Evolutionary conservation across 2,329 filamentous ascomycete genomes (phyloP), one percentile per base, ranked within the genome.

Genomic region (Aphanocladium album): DNA sequence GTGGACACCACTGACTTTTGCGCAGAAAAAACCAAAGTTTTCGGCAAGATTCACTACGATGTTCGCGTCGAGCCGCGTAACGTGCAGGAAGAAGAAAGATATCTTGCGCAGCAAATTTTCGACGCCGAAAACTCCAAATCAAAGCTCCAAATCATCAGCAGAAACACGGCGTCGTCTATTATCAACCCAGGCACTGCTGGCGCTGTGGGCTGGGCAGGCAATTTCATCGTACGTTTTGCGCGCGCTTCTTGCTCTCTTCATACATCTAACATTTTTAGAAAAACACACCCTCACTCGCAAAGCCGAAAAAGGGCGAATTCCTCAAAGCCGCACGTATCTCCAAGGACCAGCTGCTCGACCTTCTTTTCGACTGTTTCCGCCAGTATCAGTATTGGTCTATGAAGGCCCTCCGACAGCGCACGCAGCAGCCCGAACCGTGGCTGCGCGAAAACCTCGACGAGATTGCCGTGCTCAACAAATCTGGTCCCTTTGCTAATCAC

Each of bases 351-450:
- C 86, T 99, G 64, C 78, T 96, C 76, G 93, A 97, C 76, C 83
- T 85, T 65, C 87, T 99, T 63, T 92, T 93, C 79, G 78, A 83
- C 53, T 89, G 88, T 71, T 99, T 97, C 85, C 85, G 88, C 60
- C 80, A 89, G 69, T 96, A 89, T 80, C 87, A 88, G 68, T 98
- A 95, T 75, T 99, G 93, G 93, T 87, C 89, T n/a, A 90, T 98
- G 81, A 93, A 91, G 70, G 85, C 89, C 5, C 83, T 99, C 67
- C 91, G 91, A 64, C 81, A 86, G 55, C 79, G 83, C 63, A 84
- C 96, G 43, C 84, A 88, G 62, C 95, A 99, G 76, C 95, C 95
- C 1, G 95, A 98, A 72, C 87, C 89, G n/a, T 98, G 93, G 73
- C 84, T 99, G 63, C 91, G 93, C 59, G 86, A 95, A 71, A 89